A percentile compares a stretch with the other conserved stretches of the same genome.
These are phyloP conservation scores for Prunus mume DNA, from an alignment of 306 rosid genomes.

Conservation along the genomic window DNA sequence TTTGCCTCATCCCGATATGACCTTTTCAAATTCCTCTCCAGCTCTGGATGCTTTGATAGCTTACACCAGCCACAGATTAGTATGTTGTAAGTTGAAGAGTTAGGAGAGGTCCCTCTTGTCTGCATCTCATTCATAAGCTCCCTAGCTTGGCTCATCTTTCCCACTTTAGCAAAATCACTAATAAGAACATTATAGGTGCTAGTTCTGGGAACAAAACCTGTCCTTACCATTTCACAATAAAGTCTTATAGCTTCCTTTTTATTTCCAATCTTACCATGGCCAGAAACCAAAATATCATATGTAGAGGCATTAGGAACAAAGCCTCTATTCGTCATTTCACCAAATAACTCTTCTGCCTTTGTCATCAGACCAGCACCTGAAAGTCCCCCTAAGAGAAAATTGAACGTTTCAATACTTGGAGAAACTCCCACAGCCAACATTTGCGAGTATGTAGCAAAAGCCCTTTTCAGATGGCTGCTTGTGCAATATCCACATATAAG, in stretches of 20 bases:
- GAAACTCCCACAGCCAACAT: constrained; percentile 62
- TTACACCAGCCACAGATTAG: constrained; percentile 83
- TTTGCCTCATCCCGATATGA: constrained; percentile 72
- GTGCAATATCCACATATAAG: constrained; percentile 66
- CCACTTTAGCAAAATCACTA: constrained; percentile 67
- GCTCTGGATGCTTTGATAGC: constrained; percentile 55
- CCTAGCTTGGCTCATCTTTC: constrained; percentile 84
- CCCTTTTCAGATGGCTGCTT: constrained; percentile 64
- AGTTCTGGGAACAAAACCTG: constrained; percentile 70
- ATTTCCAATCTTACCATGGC: constrained; percentile 75
- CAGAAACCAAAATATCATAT: constrained; percentile 66
- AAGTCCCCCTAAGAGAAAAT: constrained; percentile 66
- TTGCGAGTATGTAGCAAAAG: constrained; percentile 48
- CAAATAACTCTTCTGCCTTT: constrained; percentile 56
- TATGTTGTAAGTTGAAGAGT: constrained; percentile 79
- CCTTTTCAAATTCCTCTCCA: constrained; percentile 46
- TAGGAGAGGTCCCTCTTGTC: constrained; percentile 61
- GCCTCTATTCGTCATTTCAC: constrained; percentile 67
- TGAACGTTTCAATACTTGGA: constrained; percentile 68
- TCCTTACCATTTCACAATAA: constrained; percentile 81
- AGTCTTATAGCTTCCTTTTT: constrained; percentile 57
- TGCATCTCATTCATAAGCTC: constrained; percentile 90
- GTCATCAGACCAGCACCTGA: constrained; percentile 62
- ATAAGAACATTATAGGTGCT: constrained; percentile 83
- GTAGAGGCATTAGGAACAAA: constrained; percentile 65